Base-by-base conservation (phyloP, 2,329 filamentous ascomycete species). In the Lachnellula occidentalis region DNA sequence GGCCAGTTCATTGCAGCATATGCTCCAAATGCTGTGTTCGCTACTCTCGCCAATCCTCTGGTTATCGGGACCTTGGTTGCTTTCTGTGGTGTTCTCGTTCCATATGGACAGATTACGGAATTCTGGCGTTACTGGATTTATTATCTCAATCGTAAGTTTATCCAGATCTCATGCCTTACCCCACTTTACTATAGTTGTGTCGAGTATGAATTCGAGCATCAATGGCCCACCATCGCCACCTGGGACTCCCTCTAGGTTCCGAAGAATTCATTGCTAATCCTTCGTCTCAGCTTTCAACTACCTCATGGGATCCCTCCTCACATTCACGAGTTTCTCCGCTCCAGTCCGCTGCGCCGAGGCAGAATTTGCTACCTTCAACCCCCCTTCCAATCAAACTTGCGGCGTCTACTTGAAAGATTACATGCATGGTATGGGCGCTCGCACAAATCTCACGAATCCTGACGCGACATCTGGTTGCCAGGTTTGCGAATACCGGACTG, bases 61-160 rank as follows among this genome's bases (percentile, higher is more conserved):
- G 50, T 84, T 11, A 70, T 85, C 53, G 75, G 77, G 5, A 68
- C 82, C 41, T 73, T 90, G 2, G 77, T 89, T 8, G 80, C 79
- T 1, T 91, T 92, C 73, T 90, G 86, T 62, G 88, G 88, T 58
- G 85, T 91, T 1, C 74, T 90, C 5, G 87, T 90, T 0, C 86
- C 87, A 0, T 88, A 85, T 58, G 58, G 64, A 0, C 76, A 78
- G 24, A 76, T 91, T 21, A 79, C 82, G 8, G 62, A 69, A 0
- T 90, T 90, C 69, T 91, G 87, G 87, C 72, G 58, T 41, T 63
- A 64, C 50, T 64, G 59, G 64, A 65, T 75, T 5, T 84, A 83
- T 70, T 83, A 73, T 50, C 64, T 82, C 15, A 80, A 84, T 61
- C 81, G 36, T 39, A 39, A 15, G 36, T 39, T n/a, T 31, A 12